Conservation (phyloP, 495 filamentous ascomycete species). For the Hyphodiscus hymeniophilus region DNA sequence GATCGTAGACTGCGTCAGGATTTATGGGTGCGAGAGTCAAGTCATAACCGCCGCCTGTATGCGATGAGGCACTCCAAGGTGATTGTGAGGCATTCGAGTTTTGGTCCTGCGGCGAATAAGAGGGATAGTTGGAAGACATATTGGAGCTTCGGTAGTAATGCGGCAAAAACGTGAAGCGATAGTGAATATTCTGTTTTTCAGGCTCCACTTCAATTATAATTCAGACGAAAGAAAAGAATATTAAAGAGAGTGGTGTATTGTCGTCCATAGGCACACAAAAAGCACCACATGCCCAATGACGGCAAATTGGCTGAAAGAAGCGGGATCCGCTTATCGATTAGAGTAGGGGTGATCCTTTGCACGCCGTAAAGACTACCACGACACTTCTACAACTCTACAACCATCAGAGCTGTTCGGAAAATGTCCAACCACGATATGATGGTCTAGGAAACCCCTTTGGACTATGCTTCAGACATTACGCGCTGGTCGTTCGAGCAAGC, state of each 20-base stretch:
- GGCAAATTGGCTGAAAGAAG: background rate
- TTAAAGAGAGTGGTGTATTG: background rate
- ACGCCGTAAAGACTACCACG: background rate
- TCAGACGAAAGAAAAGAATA: slow-evolving; percentile 1
- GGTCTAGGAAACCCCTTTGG: slow-evolving; percentile 8
- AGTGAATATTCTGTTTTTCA: background rate
- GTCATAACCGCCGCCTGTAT: background rate
- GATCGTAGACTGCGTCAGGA: background rate
- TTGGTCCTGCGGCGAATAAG: background rate
- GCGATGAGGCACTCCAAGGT: slow-evolving; percentile 1
- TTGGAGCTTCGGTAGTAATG: background rate
- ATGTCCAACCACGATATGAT: slow-evolving; percentile 7
- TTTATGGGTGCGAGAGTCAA: slow-evolving; percentile 8
- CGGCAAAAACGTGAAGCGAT: background rate
- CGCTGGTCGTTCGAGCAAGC: slow-evolving; percentile 19
- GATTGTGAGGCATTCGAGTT: background rate
- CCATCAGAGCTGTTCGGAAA: background rate
- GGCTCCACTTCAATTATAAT: background rate
- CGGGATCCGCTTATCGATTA: too few relatives aligned
- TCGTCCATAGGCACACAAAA: too few relatives aligned
- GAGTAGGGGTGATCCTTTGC: background rate
- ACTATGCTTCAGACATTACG: slow-evolving; percentile 23
- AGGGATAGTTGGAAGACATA: background rate
- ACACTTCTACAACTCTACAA: too few relatives aligned
- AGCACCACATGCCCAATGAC: background rate